Base-by-base conservation (phyloP, 306 rosid species). In the Acacia melanoxylon region DNA sequence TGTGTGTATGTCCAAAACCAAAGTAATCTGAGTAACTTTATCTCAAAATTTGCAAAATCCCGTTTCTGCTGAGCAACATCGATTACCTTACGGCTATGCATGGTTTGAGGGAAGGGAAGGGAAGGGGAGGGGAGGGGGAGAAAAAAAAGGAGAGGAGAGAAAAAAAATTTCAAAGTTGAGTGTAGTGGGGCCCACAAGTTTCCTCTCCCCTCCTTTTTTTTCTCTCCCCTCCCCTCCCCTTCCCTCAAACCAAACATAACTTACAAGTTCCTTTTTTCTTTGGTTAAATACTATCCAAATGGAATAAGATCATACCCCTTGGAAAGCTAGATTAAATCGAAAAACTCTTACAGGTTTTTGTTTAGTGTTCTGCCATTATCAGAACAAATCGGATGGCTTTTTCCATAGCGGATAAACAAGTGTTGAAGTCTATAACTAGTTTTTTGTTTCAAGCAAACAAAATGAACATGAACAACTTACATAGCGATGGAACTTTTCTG, bases 401-500 rank as follows among this genome's bases (percentile, higher is more conserved):
- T 12, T 51, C 20, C 48, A 10, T 27, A 33, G 20, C 13, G 3
- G 20, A 40, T 24, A 54, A 51, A 33, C 41, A 35, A 24, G 19
- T 2, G 17, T 11, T 20, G 16, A 70, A 54, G 24, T 70, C n/a
- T 46, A 52, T 51, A 45, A 3, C 45, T 37, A 59, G 31, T 33
- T 11, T n/a, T 42, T 29, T 62, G 2, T 16, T 15, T 35, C 3
- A 20, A 35, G 11, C 54, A 22, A 42, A 70, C 14, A 33, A 35
- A 31, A 22, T 9, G 46, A 22, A 46, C 17, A 45, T 16, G 58
- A 62, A 49, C 14, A 81, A 86, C 97, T 93, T 75, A 96, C 99
- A 77, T 81, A 90, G 29, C 97, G 83, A 75, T 85, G 87, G 80
- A 91, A 90, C 54, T 81, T 89, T 31, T 90, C 94, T n/a, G 40